Percentiles rank a stretch among this genome's conserved stretches.
Conservation (phyloP, 352 stramenopile genomes). For the Pythium periplocum region DNA sequence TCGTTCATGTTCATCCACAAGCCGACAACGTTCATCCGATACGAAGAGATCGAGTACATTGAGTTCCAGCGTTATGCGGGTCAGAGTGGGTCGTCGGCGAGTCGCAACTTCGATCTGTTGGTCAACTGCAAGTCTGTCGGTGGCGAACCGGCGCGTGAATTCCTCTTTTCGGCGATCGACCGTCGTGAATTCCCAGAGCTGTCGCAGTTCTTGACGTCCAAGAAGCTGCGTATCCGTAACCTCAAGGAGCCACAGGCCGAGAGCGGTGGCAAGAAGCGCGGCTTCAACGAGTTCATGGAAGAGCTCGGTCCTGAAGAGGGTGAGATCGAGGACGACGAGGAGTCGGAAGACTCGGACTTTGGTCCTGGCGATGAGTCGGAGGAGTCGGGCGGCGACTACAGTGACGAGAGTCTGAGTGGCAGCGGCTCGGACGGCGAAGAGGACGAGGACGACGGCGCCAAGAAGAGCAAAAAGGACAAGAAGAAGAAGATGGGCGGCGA, state of each 20-base stretch:
- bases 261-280: conserved; percentile 58
- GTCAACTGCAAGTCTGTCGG: conserved; percentile 89
- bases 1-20: conserved; percentile 99
- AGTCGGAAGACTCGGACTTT: conserved; percentile 92
- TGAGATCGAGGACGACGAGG: conserved; percentile 88
- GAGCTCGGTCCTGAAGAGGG: conserved; percentile 76
- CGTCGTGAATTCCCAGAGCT: conserved; percentile 92
- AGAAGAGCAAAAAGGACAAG: conserved; percentile 58
- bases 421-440: conserved; percentile 55
- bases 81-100: conserved; percentile 80
- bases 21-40: conserved; percentile 97
- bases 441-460: conserved; percentile 49
- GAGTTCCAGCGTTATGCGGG: conserved; percentile 97
- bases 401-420: conserved; percentile 73
- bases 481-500: conserved; percentile 33
- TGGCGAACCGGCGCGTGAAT: conserved; percentile 82
- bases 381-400: conserved; percentile 66
- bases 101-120: conserved; percentile 95
- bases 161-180: conserved; percentile 96
- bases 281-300: conserved; percentile 77
- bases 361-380: conserved; percentile 67
- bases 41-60: conserved; percentile 98
- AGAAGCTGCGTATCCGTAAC: conserved; percentile 93
- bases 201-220: conserved; percentile 93
- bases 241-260: conserved; percentile 84